Conservation (phyloP, 2,329 filamentous ascomycete genomes). For the Fusarium sp. region DNA sequence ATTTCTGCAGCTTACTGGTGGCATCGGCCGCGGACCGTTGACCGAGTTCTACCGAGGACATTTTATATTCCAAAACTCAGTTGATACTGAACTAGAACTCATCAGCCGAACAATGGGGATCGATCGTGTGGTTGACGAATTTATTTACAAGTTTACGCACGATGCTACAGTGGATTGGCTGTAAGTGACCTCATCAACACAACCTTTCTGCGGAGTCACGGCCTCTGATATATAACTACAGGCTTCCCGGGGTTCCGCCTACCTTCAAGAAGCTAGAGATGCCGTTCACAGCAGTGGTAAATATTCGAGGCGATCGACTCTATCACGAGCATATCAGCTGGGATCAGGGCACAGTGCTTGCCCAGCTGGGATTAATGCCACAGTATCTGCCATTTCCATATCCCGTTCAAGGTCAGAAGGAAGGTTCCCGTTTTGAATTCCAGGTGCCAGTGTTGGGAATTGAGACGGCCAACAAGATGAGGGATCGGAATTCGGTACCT, state of each 20-base stretch:
- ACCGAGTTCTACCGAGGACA: slow-evolving; percentile 78
- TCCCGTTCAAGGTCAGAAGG: slow-evolving; percentile 54
- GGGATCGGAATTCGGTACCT: slow-evolving; percentile 44
- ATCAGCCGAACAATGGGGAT: slow-evolving; percentile 78
- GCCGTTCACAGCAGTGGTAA: slow-evolving; percentile 72
- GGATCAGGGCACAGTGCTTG: slow-evolving; percentile 74
- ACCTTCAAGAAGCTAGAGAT: slow-evolving; percentile 67
- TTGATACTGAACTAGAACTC: slow-evolving; percentile 75
- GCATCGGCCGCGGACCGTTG: slow-evolving; percentile 73
- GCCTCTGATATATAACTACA: slow-evolving; percentile 18
- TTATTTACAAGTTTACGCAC: slow-evolving; percentile 75
- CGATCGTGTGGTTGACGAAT: slow-evolving; percentile 79
- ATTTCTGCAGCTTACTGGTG: slow-evolving; percentile 67
- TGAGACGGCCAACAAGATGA: slow-evolving; percentile 50
- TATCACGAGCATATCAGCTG: slow-evolving; percentile 77
- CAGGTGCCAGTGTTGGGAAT: slow-evolving; percentile 48
- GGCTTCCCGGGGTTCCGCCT: slow-evolving; percentile 66
- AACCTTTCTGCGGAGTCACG: neutral
- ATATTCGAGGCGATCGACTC: slow-evolving; percentile 71
- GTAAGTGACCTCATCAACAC: slow-evolving; percentile 57
- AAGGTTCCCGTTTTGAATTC: slow-evolving; percentile 45
- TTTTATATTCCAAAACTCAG: slow-evolving; percentile 81
- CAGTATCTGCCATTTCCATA: slow-evolving; percentile 75
- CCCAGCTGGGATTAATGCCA: slow-evolving; percentile 67
- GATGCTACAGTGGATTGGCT: slow-evolving; percentile 74